Percentiles rank a stretch among this genome's conserved stretches.
phyloP scores from a whole-genome alignment of 306 rosid genomes.

The Vigna angularis region DNA sequence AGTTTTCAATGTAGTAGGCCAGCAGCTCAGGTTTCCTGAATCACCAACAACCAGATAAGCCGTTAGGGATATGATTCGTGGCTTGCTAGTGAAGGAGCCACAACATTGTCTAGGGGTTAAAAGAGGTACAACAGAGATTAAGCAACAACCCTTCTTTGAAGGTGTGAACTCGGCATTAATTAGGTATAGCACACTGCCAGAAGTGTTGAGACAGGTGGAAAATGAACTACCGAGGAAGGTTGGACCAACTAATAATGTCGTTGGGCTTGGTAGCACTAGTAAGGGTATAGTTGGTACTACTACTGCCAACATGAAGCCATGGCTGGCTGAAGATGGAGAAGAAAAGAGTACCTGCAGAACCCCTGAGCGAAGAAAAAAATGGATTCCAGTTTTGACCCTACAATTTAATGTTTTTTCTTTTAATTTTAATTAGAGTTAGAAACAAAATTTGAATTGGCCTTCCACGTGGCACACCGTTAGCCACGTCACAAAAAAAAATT shows the following conservation, averaged over 20 bases:
- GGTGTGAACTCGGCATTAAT: constrained; percentile 99
- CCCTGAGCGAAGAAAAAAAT: too few species aligned
- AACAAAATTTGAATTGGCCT: too few species aligned
- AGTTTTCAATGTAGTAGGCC: constrained; percentile 96
- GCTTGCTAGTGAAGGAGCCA: constrained; percentile 95
- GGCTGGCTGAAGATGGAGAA: too few species aligned
- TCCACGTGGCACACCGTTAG: too few species aligned
- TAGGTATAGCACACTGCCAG: constrained; percentile 95
- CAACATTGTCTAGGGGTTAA: constrained; percentile 95
- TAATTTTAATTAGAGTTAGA: too few species aligned
- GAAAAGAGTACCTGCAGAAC: too few species aligned
- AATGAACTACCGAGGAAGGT: constrained; percentile 64
- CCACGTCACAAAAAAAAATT: too few species aligned
- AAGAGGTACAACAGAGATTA: constrained; percentile 96
- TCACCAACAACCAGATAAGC: constrained; percentile 89
- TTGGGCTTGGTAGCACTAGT: constrained; percentile 74
- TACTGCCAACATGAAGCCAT: constrained; percentile 67
- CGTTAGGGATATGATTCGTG: constrained; percentile 84
- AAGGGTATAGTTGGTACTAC: constrained; percentile 75
- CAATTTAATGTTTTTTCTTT: too few species aligned
- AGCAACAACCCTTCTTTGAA: constrained; percentile 96
- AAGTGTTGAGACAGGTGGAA: constrained; percentile 92
- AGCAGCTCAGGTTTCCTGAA: constrained; percentile 88
- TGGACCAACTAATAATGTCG: constrained; percentile 57
- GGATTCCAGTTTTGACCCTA: too few species aligned